Percentiles rank a stretch among this genome's conserved stretches.
phyloP scores from a whole-genome alignment of 164 flowering plant genomes.

The Aristolochia contorta region DNA sequence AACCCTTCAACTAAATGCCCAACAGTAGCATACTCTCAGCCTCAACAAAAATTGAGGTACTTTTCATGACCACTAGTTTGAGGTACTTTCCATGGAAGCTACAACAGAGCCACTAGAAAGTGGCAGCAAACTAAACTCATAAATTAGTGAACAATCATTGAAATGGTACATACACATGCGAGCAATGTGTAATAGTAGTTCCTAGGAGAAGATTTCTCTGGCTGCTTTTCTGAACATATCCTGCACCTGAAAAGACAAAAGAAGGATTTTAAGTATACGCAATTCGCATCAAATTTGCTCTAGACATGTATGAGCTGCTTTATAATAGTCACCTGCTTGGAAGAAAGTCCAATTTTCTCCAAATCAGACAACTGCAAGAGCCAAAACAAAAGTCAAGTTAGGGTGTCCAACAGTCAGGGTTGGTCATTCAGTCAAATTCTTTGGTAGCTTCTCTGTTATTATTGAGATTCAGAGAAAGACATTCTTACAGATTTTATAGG shows the following conservation, averaged over 20 bases:
- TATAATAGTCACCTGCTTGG: constrained; percentile 49
- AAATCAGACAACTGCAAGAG: constrained; percentile 61
- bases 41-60: too few relatives aligned
- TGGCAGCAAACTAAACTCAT: neutral
- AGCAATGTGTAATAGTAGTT: too few relatives aligned
- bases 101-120: neutral
- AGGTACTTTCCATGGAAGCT: neutral
- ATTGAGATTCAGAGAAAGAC: neutral
- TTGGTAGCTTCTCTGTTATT: neutral
- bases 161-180: too few relatives aligned
- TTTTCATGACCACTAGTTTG: too few relatives aligned
- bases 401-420: too few relatives aligned
- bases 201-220: constrained; percentile 34
- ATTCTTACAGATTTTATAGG: constrained; percentile 63
- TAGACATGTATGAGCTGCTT: neutral
- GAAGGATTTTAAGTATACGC: neutral
- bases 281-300: neutral
- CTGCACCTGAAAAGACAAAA: constrained; percentile 30
- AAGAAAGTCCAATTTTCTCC: constrained; percentile 82
- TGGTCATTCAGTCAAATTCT: neutral
- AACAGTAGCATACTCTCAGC: too few relatives aligned
- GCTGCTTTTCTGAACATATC: constrained; percentile 56
- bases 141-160: too few relatives aligned
- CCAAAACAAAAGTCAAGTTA: constrained; percentile 5
- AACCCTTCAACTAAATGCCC: too few relatives aligned